Base-by-base conservation (phyloP, 2,329 filamentous ascomycete species). In the Trichoderma gracile region DNA sequence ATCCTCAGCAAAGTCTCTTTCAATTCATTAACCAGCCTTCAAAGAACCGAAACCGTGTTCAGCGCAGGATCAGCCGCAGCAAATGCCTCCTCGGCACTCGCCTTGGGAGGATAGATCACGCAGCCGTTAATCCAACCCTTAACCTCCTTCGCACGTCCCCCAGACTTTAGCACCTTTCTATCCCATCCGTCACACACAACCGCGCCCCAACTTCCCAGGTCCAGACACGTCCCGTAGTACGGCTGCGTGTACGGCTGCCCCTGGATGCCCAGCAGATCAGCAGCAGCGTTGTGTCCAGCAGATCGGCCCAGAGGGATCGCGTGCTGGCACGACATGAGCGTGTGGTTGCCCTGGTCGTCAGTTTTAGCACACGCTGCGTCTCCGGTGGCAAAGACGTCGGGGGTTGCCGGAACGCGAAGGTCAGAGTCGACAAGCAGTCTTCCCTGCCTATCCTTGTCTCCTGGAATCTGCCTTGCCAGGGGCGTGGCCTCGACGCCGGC, bases 251-350 rank as follows among this genome's bases (percentile, higher is more conserved):
- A 78, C 0, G 66, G 55, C 3, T 69, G 52, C 7, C 65, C 54
- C 0, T 69, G 57, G 14, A 71, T 42, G 1, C 65, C 68, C 1
- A 78, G 70, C 2, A 78, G 65, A 52, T 75, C 72, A 1, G 74
- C 73, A 2, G 73, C 73, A 0, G 72, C 73, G 63, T 76, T 76
- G 58, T 77, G 62, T 0, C 75, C 73, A 0, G 73, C 68, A 1
- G 71, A 56, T 2, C 76, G 75, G 10, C 77, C 77, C 4, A 78
- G 70, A 1, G 65, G 62, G 33, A 75, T 64, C 3, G 77, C 77
- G 60, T 78, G 77, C 66, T 78, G 77, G 64, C 77, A 78, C 1
- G 72, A 76, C 76, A 78, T 78, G 52, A 77, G 40, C 1, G 73
- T 71, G 25, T 71, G 52, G 38, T 76, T 69, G 3, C 72, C 72